Evolutionary conservation across 768 basidiomycete species (phyloP).

Genomic region (Asterophora parasitica): DNA sequence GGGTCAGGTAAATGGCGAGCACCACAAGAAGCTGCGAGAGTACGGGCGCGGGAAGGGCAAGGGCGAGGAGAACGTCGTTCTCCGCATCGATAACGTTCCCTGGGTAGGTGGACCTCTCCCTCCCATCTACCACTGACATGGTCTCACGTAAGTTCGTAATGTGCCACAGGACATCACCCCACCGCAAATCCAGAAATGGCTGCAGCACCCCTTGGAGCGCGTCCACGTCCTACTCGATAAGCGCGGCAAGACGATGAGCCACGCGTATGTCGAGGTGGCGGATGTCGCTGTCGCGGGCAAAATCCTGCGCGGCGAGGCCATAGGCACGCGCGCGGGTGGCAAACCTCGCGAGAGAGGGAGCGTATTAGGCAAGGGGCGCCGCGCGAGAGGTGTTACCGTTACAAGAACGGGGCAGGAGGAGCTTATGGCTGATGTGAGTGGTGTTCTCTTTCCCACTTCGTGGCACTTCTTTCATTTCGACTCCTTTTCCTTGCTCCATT

Average conservation of each 20-base stretch:
- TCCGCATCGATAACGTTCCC: slow-evolving; percentile 85
- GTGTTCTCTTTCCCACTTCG: background rate
- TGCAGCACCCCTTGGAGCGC: slow-evolving; percentile 63
- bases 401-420: slow-evolving; percentile 78
- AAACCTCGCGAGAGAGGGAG: slow-evolving; percentile 40
- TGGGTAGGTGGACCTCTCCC: slow-evolving; percentile 52
- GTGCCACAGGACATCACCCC: slow-evolving; percentile 74
- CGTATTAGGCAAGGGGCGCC: slow-evolving; percentile 71
- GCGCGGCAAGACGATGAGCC: slow-evolving; percentile 80
- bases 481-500: slow-evolving; percentile 1
- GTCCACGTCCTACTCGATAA: slow-evolving; percentile 78
- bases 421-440: slow-evolving; percentile 70
- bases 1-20: background rate
- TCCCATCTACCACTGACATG: background rate
- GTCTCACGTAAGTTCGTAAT: slow-evolving; percentile 1
- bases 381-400: slow-evolving; percentile 80
- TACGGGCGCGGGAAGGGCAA: slow-evolving; percentile 11
- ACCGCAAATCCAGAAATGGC: slow-evolving; percentile 60
- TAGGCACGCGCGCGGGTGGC: slow-evolving; percentile 29
- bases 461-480: background rate
- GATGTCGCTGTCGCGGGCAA: slow-evolving; percentile 58
- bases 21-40: slow-evolving; percentile 7
- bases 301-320: slow-evolving; percentile 56
- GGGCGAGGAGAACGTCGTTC: slow-evolving; percentile 48
- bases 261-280: slow-evolving; percentile 75